These are phyloP conservation scores for Ramaria sp. DNA, from an alignment of 768 basidiomycete genomes.

Conservation along the genomic window DNA sequence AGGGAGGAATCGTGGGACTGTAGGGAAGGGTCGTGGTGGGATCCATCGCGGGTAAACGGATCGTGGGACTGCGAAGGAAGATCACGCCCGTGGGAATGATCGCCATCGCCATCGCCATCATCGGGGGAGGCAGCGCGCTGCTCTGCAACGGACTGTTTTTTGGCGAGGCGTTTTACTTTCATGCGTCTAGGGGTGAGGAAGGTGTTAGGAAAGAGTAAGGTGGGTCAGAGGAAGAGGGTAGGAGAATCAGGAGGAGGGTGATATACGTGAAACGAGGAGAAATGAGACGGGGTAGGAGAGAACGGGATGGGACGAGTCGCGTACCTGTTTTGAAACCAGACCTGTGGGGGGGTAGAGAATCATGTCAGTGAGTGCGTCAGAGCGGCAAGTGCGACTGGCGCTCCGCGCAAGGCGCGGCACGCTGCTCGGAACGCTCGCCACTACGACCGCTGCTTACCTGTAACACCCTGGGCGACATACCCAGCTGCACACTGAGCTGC, in stretches of 20 bases:
- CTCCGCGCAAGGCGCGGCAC: no score
- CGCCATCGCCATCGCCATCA: slow-evolving; percentile 10
- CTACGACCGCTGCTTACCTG: slow-evolving; percentile 48
- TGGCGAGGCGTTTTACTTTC: slow-evolving; percentile 65
- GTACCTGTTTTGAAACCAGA: slow-evolving; percentile 87
- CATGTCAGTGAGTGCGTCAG: no score
- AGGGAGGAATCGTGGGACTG: no score
- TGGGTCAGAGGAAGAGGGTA: slow-evolving; percentile 6
- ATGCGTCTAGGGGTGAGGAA: slow-evolving; percentile 44
- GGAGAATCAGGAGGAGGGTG: background rate
- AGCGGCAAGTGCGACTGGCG: no score
- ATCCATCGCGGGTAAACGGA: no score
- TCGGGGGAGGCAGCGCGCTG: background rate
- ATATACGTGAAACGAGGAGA: background rate
- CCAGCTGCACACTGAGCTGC: slow-evolving; percentile 68
- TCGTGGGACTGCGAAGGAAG: no score
- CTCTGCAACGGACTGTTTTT: slow-evolving; percentile 26
- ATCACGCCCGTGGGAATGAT: background rate
- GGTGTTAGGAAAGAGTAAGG: background rate
- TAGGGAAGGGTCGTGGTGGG: no score
- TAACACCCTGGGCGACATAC: slow-evolving; percentile 90
- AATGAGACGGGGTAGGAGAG: slow-evolving; percentile 5
- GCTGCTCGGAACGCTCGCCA: no score
- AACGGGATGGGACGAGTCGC: background rate
- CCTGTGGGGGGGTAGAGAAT: slow-evolving; percentile 33